A percentile compares a stretch with the other conserved stretches of the same genome.
Conservation (phyloP, 1,284 basidiomycete genomes). For the Sporisorium reilianum region DNA sequence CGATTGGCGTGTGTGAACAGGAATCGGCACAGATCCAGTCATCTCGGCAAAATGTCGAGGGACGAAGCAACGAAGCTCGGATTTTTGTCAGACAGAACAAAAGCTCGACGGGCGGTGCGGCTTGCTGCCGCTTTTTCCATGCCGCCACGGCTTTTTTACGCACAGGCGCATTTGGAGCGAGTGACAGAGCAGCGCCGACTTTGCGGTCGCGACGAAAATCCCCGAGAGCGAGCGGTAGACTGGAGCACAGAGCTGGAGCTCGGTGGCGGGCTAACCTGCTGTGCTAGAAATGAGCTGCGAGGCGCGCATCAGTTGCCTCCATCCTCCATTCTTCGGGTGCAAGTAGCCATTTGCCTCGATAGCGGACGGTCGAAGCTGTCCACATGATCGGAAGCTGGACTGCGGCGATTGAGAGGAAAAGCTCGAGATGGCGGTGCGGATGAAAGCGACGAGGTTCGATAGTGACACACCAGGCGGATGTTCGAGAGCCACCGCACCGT, state of each 20-base stretch:
- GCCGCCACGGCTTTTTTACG: constrained; percentile 7
- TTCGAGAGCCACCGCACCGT: too few relatives aligned
- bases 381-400: background rate
- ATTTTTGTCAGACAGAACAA: too few relatives aligned
- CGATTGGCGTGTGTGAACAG: too few relatives aligned
- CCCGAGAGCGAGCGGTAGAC: background rate
- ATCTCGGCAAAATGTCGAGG: too few relatives aligned
- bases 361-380: background rate
- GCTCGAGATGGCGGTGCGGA: background rate
- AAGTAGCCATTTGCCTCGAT: background rate
- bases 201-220: background rate
- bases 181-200: background rate
- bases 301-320: background rate
- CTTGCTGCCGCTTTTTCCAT: constrained; percentile 3
- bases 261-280: too few relatives aligned
- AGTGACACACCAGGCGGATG: background rate
- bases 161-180: background rate
- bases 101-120: too few relatives aligned
- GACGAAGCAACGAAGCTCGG: too few relatives aligned
- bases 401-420: background rate
- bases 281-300: too few relatives aligned
- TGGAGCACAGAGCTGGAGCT: too few relatives aligned
- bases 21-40: too few relatives aligned
- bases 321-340: too few relatives aligned
- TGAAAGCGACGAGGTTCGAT: background rate